Percentiles rank a stretch among this genome's conserved stretches.
These are phyloP conservation scores for Fusarium robinianum DNA, from an alignment of 2,329 filamentous ascomycete genomes.

Conservation along the genomic window DNA sequence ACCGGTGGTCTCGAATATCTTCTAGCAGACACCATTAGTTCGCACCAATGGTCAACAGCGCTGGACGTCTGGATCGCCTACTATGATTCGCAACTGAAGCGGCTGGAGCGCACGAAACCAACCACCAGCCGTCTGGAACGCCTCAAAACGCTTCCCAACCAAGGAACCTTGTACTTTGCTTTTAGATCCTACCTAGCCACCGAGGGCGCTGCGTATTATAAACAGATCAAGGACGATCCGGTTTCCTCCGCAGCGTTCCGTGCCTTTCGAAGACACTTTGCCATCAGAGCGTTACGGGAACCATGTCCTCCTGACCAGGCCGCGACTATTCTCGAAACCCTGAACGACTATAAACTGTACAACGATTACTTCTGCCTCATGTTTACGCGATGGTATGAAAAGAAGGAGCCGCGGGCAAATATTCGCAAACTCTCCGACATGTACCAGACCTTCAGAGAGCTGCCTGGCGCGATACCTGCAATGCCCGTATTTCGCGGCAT, in stretches of 20 bases:
- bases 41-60: constrained; percentile 43
- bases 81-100: constrained; percentile 27
- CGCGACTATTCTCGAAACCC: constrained; percentile 45
- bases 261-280: constrained; percentile 40
- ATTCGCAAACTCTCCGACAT: constrained; percentile 45
- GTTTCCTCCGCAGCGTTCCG: constrained; percentile 33
- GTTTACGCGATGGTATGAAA: constrained; percentile 37
- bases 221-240: constrained; percentile 28
- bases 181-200: constrained; percentile 43
- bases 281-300: constrained; percentile 39
- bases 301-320: constrained; percentile 44
- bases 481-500: constrained; percentile 49
- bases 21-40: constrained; percentile 47
- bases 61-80: constrained; percentile 47
- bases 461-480: constrained; percentile 46
- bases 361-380: constrained; percentile 49
- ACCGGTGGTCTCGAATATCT: constrained; percentile 51
- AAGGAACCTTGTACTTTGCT: constrained; percentile 40
- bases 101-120: constrained; percentile 7
- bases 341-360: constrained; percentile 47
- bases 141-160: constrained; percentile 35
- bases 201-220: constrained; percentile 31
- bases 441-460: constrained; percentile 52
- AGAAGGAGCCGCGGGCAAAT: constrained; percentile 36
- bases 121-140: constrained; percentile 24